A percentile compares a stretch with the other conserved stretches of the same genome.
Evolutionary conservation across 164 flowering plant genomes (phyloP).

Genomic region (Akebia trifoliata): DNA sequence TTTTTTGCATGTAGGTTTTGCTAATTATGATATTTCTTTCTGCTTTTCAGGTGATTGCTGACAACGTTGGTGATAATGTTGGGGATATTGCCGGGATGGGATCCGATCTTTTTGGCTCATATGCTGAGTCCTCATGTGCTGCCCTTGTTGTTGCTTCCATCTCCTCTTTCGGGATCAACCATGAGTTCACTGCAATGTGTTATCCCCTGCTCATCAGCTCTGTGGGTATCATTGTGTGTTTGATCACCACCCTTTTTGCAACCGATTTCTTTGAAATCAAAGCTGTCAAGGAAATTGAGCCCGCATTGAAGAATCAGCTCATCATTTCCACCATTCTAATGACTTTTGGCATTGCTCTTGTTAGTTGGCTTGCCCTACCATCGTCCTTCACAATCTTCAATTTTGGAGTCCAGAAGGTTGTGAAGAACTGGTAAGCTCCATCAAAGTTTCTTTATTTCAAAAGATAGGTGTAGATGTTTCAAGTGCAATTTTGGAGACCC

Average conservation of each 20-base stretch:
- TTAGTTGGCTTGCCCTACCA: slow-evolving; percentile 46
- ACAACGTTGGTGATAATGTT: slow-evolving; percentile 74
- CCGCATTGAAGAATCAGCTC: slow-evolving; percentile 46
- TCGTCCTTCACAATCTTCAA: slow-evolving; percentile 52
- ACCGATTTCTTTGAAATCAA: slow-evolving; percentile 54
- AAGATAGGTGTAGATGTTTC: too few relatives aligned
- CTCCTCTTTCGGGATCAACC: slow-evolving; percentile 50
- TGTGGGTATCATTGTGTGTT: slow-evolving; percentile 46
- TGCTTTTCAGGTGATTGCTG: slow-evolving; percentile 68
- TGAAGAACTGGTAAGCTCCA: slow-evolving; percentile 45
- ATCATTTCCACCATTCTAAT: slow-evolving; percentile 48
- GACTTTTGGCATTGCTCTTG: slow-evolving; percentile 44
- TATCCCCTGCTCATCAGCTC: slow-evolving; percentile 51
- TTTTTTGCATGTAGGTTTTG: too few relatives aligned
- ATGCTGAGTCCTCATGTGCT: slow-evolving; percentile 56
- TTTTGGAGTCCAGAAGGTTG: slow-evolving; percentile 48
- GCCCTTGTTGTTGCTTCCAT: slow-evolving; percentile 59
- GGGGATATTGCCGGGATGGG: slow-evolving; percentile 68
- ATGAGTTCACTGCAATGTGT: slow-evolving; percentile 42
- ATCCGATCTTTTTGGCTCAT: slow-evolving; percentile 57
- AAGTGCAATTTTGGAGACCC: too few relatives aligned
- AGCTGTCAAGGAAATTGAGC: slow-evolving; percentile 49
- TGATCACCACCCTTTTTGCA: slow-evolving; percentile 54
- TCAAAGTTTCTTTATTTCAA: neutral
- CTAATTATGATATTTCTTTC: neutral